Evolutionary conservation across 768 basidiomycete genomes (phyloP).

Genomic region (Mycena galopus): DNA sequence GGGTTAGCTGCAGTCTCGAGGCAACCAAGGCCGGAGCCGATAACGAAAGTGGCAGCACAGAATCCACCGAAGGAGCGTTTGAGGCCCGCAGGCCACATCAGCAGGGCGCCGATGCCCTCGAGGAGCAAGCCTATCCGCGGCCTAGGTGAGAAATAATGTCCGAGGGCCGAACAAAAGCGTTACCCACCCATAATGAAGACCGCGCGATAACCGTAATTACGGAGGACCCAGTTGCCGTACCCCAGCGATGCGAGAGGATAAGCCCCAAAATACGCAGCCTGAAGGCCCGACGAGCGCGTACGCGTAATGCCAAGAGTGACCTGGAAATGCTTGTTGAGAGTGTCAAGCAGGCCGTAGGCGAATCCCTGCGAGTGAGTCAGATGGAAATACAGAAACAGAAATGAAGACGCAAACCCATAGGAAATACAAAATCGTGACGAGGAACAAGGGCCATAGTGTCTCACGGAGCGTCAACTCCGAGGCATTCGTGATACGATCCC

Average conservation of each 20-base stretch:
- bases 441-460: conserved; percentile 49
- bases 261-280: conserved; percentile 52
- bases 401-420: conserved; percentile 44
- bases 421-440: conserved; percentile 52
- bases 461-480: conserved; percentile 47
- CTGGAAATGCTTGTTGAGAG: conserved; percentile 53
- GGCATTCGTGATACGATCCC: conserved; percentile 48
- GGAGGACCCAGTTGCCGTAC: conserved; percentile 51
- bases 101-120: conserved; percentile 49
- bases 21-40: conserved; percentile 49
- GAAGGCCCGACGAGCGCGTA: conserved; percentile 50
- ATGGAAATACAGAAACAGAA: conserved; percentile 17
- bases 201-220: conserved; percentile 49
- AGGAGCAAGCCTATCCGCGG: conserved; percentile 36
- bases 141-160: too few relatives aligned
- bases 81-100: conserved; percentile 53
- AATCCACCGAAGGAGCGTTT: conserved; percentile 52
- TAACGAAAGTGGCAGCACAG: conserved; percentile 52
- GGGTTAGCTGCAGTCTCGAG: conserved; percentile 52
- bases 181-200: conserved; percentile 46
- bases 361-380: conserved; percentile 41
- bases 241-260: conserved; percentile 51
- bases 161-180: not conserved
- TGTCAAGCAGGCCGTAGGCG: conserved; percentile 51
- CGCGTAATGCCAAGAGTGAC: conserved; percentile 48